Evolutionary conservation across 1,284 basidiomycete genomes (phyloP).

Genomic region (Irpex sp.): DNA sequence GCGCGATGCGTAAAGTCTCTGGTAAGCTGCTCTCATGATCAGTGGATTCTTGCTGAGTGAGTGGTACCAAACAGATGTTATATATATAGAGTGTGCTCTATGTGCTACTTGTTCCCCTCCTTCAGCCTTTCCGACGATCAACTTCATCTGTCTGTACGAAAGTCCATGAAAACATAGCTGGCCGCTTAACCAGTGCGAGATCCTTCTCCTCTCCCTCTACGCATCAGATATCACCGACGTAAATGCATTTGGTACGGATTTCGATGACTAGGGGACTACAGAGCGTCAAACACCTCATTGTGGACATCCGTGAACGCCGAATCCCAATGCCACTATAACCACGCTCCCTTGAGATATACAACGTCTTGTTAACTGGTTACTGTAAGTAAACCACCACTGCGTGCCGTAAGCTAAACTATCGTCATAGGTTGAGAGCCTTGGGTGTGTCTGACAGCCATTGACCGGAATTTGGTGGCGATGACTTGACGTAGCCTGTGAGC

Average conservation of each 20-base stretch:
- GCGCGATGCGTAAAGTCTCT: background rate
- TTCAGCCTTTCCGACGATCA: background rate
- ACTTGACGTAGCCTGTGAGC: background rate
- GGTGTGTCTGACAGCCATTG: background rate
- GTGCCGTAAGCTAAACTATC: background rate
- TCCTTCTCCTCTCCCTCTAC: too few relatives aligned
- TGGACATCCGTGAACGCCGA: too few relatives aligned
- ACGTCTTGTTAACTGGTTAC: too few relatives aligned
- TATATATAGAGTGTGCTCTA: background rate
- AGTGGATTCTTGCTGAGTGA: background rate
- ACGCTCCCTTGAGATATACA: too few relatives aligned
- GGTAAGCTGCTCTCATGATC: background rate
- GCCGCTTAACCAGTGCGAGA: too few relatives aligned
- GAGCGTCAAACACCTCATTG: too few relatives aligned
- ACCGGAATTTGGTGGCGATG: slow-evolving; percentile 1
- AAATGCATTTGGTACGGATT: too few relatives aligned
- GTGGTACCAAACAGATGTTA: background rate
- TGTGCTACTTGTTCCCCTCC: background rate
- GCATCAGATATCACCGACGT: too few relatives aligned
- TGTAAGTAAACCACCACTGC: background rate
- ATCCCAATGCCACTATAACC: too few relatives aligned
- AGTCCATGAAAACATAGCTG: too few relatives aligned
- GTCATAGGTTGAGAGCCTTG: background rate
- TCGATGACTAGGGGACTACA: too few relatives aligned
- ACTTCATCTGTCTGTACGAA: background rate